Evolutionary conservation across 1,284 basidiomycete genomes (phyloP).

Genomic region (Xerocomus alliaceus): DNA sequence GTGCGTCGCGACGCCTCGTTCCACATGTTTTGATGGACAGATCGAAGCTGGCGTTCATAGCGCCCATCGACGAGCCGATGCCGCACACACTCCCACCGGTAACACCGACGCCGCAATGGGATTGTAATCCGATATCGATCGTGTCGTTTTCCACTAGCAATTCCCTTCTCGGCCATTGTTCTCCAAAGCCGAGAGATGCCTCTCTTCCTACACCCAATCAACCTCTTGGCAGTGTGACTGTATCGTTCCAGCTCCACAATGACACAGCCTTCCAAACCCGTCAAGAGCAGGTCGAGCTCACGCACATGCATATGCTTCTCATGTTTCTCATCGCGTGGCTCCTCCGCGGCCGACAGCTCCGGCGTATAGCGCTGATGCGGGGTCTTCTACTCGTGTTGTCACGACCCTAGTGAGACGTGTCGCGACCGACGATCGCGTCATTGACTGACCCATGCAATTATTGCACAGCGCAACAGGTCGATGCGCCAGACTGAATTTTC

Average conservation of each 20-base stretch:
- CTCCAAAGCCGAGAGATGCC: not conserved
- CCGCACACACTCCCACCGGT: conserved; percentile 10
- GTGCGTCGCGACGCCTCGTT: conserved; percentile 26
- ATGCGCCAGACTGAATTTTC: not conserved
- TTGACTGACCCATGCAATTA: too few species aligned
- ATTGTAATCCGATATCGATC: conserved; percentile 10
- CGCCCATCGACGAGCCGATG: conserved; percentile 5
- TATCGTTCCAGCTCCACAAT: not conserved
- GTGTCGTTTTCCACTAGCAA: conserved; percentile 2
- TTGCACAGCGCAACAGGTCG: too few species aligned
- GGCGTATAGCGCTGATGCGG: too few species aligned
- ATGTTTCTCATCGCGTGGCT: too few species aligned
- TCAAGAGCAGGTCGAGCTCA: not conserved
- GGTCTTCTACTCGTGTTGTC: too few species aligned
- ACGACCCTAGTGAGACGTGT: too few species aligned
- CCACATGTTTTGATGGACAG: conserved; percentile 12
- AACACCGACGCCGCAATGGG: conserved; percentile 1
- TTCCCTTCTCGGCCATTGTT: conserved; percentile 7
- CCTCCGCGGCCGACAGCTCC: not conserved
- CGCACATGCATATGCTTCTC: too few species aligned
- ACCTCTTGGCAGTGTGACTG: too few species aligned
- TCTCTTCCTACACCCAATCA: not conserved
- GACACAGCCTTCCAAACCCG: conserved; percentile 4
- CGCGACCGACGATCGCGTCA: too few species aligned
- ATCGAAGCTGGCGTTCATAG: conserved; percentile 20